Conservation (phyloP, 1,284 basidiomycete species). For the Sparassis latifolia region DNA sequence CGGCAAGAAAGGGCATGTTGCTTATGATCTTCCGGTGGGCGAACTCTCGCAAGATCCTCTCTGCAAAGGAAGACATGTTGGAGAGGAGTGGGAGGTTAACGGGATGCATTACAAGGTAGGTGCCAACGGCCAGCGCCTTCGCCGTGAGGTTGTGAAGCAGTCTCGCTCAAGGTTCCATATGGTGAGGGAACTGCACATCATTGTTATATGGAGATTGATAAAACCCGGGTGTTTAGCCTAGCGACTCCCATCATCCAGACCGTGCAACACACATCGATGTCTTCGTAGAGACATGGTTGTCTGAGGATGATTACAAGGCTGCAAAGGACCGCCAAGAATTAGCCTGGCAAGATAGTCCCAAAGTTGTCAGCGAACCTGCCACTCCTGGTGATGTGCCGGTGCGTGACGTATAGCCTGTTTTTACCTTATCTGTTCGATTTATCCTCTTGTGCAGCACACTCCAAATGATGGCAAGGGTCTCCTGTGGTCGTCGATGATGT, state of each 20-base stretch:
- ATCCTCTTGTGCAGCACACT: conserved; percentile 23
- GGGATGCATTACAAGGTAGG: conserved; percentile 67
- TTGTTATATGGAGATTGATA: background rate
- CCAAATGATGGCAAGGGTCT: conserved; percentile 38
- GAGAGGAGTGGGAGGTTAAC: conserved; percentile 69
- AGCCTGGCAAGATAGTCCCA: conserved; percentile 54
- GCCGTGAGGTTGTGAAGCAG: conserved; percentile 63
- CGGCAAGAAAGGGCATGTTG: conserved; percentile 20
- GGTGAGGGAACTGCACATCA: conserved; percentile 37
- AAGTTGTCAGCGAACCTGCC: conserved; percentile 30
- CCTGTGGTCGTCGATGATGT: conserved; percentile 37
- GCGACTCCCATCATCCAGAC: conserved; percentile 73
- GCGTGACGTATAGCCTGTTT: conserved; percentile 2
- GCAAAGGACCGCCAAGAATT: conserved; percentile 56
- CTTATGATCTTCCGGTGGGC: conserved; percentile 30
- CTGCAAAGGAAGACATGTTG: conserved; percentile 50
- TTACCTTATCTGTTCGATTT: conserved; percentile 2
- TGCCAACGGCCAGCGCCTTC: conserved; percentile 58
- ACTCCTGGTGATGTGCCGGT: conserved; percentile 30
- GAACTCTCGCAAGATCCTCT: conserved; percentile 40
- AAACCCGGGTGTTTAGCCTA: conserved; percentile 39
- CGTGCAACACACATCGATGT: conserved; percentile 58
- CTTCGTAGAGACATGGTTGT: conserved; percentile 69
- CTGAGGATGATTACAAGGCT: conserved; percentile 62
- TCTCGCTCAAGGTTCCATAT: conserved; percentile 62